Conservation (phyloP, 2,329 filamentous ascomycete species). For the Metarhizium anisopliae region DNA sequence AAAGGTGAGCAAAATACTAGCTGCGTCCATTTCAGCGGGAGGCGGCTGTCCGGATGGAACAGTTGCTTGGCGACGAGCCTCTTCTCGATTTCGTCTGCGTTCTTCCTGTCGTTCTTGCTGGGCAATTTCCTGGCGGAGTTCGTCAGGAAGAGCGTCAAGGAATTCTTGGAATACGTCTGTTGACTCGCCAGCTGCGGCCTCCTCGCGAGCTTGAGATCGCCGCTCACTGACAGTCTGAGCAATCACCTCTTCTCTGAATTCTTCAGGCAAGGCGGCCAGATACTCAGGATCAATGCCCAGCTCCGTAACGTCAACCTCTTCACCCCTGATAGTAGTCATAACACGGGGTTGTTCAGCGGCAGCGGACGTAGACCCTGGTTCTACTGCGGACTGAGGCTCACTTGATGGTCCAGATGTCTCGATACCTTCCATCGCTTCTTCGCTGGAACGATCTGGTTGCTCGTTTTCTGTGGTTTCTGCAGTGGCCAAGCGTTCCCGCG, state of each 20-base stretch:
- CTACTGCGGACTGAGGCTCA: constrained; percentile 19
- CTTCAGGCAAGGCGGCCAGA: constrained; percentile 92
- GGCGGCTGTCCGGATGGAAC: constrained; percentile 42
- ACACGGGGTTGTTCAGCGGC: constrained; percentile 42
- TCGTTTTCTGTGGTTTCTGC: constrained; percentile 42
- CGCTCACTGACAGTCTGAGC: constrained; percentile 80
- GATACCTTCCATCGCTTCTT: constrained; percentile 67
- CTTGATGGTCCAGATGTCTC: constrained; percentile 40
- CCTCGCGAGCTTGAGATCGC: constrained; percentile 64
- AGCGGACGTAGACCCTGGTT: constrained; percentile 10
- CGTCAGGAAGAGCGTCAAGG: constrained; percentile 80
- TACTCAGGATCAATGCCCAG: constrained; percentile 93
- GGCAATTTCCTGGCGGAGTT: constrained; percentile 82
- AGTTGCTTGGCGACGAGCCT: constrained; percentile 59
- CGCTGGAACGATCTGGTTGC: constrained; percentile 10
- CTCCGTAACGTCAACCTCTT: constrained; percentile 85
- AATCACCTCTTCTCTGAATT: constrained; percentile 91
- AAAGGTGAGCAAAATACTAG: constrained; percentile 85
- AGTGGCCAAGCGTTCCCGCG: constrained; percentile 35
- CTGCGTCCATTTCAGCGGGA: constrained; percentile 71
- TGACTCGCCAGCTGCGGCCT: constrained; percentile 61
- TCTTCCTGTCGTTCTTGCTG: constrained; percentile 85
- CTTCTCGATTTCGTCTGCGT: constrained; percentile 78
- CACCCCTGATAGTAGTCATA: constrained; percentile 75
- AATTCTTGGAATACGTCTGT: constrained; percentile 89